phyloP scores from a whole-genome alignment of 2,329 filamentous ascomycete species.

The Hymenotorrendiella dingleyae region DNA sequence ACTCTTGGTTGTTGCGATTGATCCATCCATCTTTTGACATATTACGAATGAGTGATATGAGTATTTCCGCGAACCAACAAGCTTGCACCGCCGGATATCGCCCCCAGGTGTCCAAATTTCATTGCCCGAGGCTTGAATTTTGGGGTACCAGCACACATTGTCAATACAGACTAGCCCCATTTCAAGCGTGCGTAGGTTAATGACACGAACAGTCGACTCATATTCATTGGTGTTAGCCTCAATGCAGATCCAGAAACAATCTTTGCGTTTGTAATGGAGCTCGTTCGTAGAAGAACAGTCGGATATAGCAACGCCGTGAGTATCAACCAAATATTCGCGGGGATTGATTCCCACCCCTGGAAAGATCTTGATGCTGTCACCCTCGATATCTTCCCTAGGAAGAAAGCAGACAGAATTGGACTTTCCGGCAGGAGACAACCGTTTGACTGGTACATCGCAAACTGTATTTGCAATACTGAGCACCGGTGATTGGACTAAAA shows the following conservation, averaged over 20 bases:
- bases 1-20: constrained; percentile 8
- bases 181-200: constrained; percentile 20
- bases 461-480: constrained; percentile 8
- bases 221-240: constrained; percentile 3
- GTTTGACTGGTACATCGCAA: constrained; percentile 17
- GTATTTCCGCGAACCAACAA: constrained; percentile 7
- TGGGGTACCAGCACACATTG: constrained; percentile 23
- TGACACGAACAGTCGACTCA: constrained; percentile 14
- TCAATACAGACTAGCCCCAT: constrained; percentile 14
- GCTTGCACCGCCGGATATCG: constrained; percentile 11
- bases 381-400: constrained; percentile 21
- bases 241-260: constrained; percentile 22
- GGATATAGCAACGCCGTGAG: constrained; percentile 20
- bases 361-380: constrained; percentile 14
- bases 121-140: constrained; percentile 10
- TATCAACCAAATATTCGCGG: constrained; percentile 6
- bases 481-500: constrained; percentile 22
- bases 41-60: constrained; percentile 17
- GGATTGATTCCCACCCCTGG: constrained; percentile 6
- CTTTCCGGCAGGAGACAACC: constrained; percentile 11
- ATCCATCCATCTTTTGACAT: constrained; percentile 16
- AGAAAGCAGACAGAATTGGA: constrained; percentile 20
- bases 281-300: constrained; percentile 7
- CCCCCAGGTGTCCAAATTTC: constrained; percentile 23
- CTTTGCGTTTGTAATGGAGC: constrained; percentile 13